Base-by-base conservation (phyloP, 768 basidiomycete genomes). In the Mycena maculata region DNA sequence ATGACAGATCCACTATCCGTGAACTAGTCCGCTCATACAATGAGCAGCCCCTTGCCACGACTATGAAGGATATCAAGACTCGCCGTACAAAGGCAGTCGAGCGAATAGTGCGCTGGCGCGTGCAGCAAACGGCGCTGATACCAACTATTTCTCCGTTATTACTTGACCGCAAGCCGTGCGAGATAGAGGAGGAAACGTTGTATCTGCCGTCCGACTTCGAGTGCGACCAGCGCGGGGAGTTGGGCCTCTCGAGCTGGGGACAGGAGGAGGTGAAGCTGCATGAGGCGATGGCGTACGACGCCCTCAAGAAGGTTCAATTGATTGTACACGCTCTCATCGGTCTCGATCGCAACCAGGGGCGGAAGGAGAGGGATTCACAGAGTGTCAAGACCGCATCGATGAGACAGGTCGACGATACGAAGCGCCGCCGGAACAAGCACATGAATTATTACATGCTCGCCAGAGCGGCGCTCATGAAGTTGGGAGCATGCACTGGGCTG, bases 401-500 rank as follows among this genome's bases (percentile, higher is more conserved):
- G 31, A n/a, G 9, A 12, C 57, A 59, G 22, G 25, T 59, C n/a
- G 25, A 48, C 6, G 57, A 59, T 25, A 7, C 31, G 23, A 22
- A 59, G 31, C n/a, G 45, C 15, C 57, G 57, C 4, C 57, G 57
- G 7, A 45, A 59, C 23, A 33, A 27, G 25, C 45, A 47, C 23
- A 59, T 59, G 22, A 30, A 4, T 20, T 15, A 6, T 2, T 59
- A 59, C 23, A 48, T 36, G 31, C n/a, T 12, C 1, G 45, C 57
- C 2, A 44, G 45, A 11, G 10, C 2, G 12, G 57, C 31, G 39
- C 16, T 59, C 20, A 23, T 48, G 31, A 20, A n/a, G 23, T 12
- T 59, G 44, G 30, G 45, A 23, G 23, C 16, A 10, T 38, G 36
- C 16, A 48, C 47, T 2, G 57, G 57, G 6, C 44, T 22, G 9